Percentiles rank a stretch among this genome's conserved stretches.
Conservation (phyloP, 495 filamentous ascomycete genomes). For the Sporormia fimetaria region DNA sequence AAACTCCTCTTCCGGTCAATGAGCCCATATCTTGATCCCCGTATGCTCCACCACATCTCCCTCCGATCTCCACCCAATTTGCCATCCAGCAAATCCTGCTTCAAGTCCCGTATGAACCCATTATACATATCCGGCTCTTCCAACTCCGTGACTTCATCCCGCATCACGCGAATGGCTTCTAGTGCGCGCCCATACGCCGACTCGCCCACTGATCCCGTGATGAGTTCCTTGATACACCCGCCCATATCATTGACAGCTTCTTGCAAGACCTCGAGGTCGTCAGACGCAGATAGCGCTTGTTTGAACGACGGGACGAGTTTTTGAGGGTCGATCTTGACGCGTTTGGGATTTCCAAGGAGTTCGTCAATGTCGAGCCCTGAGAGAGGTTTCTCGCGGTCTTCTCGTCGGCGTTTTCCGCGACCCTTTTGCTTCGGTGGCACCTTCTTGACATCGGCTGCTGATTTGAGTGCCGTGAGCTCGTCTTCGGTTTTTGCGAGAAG, state of each 20-base stretch:
- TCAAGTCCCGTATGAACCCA: slow-evolving; percentile 57
- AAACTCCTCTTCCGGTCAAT: slow-evolving; percentile 53
- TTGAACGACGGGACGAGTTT: slow-evolving; percentile 93
- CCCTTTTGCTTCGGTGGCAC: slow-evolving; percentile 71
- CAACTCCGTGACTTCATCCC: slow-evolving; percentile 61
- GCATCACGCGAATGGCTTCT: slow-evolving; percentile 65
- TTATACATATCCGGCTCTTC: slow-evolving; percentile 75
- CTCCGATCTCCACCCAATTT: slow-evolving; percentile 70
- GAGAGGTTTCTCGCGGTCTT: slow-evolving; percentile 67
- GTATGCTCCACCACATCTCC: slow-evolving; percentile 72
- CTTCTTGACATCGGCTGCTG: slow-evolving; percentile 74
- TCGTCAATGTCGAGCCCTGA: slow-evolving; percentile 82
- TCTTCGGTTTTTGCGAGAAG: slow-evolving; percentile 46
- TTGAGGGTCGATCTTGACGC: slow-evolving; percentile 53
- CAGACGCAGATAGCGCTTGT: slow-evolving; percentile 55
- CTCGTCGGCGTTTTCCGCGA: slow-evolving; percentile 55
- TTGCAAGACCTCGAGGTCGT: slow-evolving; percentile 49
- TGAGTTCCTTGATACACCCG: slow-evolving; percentile 53
- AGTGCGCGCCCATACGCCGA: slow-evolving; percentile 60
- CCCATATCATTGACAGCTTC: slow-evolving; percentile 66
- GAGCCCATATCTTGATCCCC: slow-evolving; percentile 56
- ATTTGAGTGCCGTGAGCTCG: slow-evolving; percentile 50
- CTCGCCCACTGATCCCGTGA: slow-evolving; percentile 64
- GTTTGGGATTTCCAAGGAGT: slow-evolving; percentile 50
- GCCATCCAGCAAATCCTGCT: slow-evolving; percentile 55